Base-by-base conservation (phyloP, 1,284 basidiomycete species). In the Neolentinus lepideus region DNA sequence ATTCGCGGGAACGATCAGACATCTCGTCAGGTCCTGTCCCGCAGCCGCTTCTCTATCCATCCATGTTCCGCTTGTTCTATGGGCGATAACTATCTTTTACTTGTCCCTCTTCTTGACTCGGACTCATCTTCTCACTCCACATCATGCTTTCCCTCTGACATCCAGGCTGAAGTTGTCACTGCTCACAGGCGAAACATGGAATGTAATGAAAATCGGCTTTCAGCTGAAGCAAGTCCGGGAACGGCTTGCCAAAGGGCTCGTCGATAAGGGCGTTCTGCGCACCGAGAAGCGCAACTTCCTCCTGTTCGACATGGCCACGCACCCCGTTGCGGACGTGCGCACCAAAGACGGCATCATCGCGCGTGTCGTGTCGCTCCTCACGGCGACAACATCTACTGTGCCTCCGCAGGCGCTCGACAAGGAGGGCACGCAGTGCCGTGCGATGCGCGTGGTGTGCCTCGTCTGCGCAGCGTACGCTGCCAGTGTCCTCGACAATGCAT, bases 291-390 rank as follows among this genome's bases (percentile, higher is more conserved):
- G 93, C 68, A 97, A 97, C 71, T 97, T 97, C 71, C 80, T 97
- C 48, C 78, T 97, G n/a, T 97, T 97, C 71, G 94, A 98, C 75
- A 97, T 97, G 94, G 94, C 94, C 21, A 97, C 94, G 0, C 94
- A 97, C 69, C 94, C 94, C 1, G 88, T 97, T 55, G 91, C 93
- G 8, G 94, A 97, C 70, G 81, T 92, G 25, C 88, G 90, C 57
- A 88, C 87, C 14, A 97, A 98, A 69, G 92, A 94, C 66, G 77
- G 80, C 59, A 83, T 97, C 64, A 78, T 97, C 62, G 74, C 78
- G 16, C 87, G 94, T 45, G 79, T 88, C 36, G 79, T 92, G 36
- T 71, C 84, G 4, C 79, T 97, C 33, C 80, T 97, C 62, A 94
- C 92, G 1, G 79, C 89, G 2, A 84, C 87, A 3, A 95, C 94